phyloP scores from a whole-genome alignment of 163 green algal species.

The Scenedesmus sp. region DNA sequence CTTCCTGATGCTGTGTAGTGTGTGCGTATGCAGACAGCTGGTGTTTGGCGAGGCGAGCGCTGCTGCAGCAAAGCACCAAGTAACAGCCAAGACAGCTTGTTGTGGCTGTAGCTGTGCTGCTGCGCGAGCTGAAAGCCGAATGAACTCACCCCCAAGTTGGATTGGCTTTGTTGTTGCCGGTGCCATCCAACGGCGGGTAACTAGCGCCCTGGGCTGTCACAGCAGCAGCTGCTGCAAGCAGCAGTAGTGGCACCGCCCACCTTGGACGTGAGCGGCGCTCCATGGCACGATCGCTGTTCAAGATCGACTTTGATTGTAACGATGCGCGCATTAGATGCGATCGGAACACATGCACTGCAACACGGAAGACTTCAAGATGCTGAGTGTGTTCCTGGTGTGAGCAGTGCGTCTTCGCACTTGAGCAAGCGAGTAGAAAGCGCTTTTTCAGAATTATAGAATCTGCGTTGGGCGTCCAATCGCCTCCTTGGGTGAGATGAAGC shows the following conservation, averaged over 20 bases:
- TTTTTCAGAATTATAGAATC: too few relatives aligned
- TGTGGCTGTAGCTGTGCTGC: neutral
- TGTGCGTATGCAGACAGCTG: neutral
- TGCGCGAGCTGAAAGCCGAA: neutral
- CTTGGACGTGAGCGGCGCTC: neutral
- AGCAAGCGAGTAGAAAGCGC: neutral
- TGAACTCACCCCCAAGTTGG: slow-evolving; percentile 24
- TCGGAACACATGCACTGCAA: neutral
- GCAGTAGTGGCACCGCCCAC: neutral
- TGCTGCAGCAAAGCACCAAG: neutral
- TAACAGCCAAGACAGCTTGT: neutral
- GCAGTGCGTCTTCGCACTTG: neutral
- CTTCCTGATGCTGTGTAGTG: neutral
- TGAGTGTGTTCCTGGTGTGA: neutral
- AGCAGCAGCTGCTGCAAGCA: neutral
- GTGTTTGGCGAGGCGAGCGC: neutral
- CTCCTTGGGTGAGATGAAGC: neutral
- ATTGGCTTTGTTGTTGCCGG: slow-evolving; percentile 19
- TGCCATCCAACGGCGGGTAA: slow-evolving; percentile 25
- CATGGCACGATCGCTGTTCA: neutral
- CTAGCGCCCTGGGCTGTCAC: too few relatives aligned
- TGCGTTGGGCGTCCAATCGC: neutral
- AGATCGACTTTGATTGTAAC: neutral
- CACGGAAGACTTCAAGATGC: neutral
- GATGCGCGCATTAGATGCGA: neutral